These are phyloP conservation scores for Paramecium biaurelia DNA, from an alignment of 73 alveolate species.

Conservation along the genomic window DNA sequence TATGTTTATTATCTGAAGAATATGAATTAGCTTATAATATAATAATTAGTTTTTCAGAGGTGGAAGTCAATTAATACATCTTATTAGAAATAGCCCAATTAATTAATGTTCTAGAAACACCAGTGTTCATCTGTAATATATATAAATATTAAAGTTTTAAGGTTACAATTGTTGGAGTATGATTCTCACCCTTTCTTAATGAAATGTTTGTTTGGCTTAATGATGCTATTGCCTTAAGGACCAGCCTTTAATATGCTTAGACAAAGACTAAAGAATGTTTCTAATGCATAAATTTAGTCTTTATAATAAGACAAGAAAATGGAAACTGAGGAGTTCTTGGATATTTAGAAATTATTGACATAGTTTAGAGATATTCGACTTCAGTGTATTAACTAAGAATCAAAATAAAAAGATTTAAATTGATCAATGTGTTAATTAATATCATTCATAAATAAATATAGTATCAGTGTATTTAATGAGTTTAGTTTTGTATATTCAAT, in stretches of 20 bases:
- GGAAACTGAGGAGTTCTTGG: conserved; percentile 2
- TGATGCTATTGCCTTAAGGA: conserved; percentile 65
- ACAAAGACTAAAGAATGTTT: conserved; percentile 47
- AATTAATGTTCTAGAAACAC: conserved; percentile 45
- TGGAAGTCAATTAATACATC: conserved; percentile 50
- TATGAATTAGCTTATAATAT: conserved; percentile 61
- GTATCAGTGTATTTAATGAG: not conserved
- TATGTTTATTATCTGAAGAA: conserved; percentile 59
- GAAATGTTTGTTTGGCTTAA: conserved; percentile 56
- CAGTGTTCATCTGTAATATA: conserved; percentile 59
- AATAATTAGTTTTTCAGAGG: conserved; percentile 61
- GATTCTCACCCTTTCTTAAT: conserved; percentile 54
- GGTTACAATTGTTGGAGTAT: conserved; percentile 50
- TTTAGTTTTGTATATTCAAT: too few relatives aligned
- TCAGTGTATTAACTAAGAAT: not conserved
- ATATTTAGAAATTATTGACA: not conserved
- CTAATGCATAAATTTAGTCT: not conserved
- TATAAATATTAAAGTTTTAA: conserved; percentile 20
- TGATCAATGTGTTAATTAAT: not conserved
- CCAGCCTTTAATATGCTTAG: conserved; percentile 36
- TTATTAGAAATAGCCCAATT: conserved; percentile 49
- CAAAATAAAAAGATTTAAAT: not conserved
- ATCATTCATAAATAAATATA: not conserved
- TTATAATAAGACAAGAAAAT: not conserved
- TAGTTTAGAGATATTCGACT: not conserved